phyloP scores from a whole-genome alignment of 2,329 filamentous ascomycete species.

The Pseudopithomyces chartarum region DNA sequence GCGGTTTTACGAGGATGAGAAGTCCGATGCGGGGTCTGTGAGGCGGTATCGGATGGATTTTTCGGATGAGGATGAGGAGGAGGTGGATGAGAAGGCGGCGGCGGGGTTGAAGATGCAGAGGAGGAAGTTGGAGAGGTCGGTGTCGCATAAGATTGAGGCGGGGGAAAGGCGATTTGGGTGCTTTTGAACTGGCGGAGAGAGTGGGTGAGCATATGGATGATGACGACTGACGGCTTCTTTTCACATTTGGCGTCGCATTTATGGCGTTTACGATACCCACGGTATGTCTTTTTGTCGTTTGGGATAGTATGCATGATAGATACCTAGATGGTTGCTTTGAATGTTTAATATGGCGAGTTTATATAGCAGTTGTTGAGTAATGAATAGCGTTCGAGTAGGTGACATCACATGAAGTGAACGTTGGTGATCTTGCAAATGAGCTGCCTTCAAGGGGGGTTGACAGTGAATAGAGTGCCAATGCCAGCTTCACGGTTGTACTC shows the following conservation, averaged over 20 bases:
- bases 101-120: conserved; percentile 17
- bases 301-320: conserved; percentile 19
- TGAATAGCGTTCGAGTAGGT: neutral
- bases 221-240: conserved; percentile 14
- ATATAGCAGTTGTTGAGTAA: neutral
- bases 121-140: conserved; percentile 16
- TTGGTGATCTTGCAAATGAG: too few species aligned
- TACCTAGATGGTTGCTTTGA: conserved; percentile 21
- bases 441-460: too few species aligned
- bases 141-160: neutral
- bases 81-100: conserved; percentile 26
- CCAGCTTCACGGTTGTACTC: too few species aligned
- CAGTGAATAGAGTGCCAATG: too few species aligned
- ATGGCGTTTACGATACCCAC: conserved; percentile 39
- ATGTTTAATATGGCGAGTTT: conserved; percentile 1
- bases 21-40: conserved; percentile 43
- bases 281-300: conserved; percentile 19
- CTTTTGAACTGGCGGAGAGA: conserved; percentile 20
- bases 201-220: neutral
- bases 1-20: conserved; percentile 44
- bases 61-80: conserved; percentile 20
- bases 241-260: conserved; percentile 29
- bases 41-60: conserved; percentile 43
- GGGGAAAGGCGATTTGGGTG: conserved; percentile 33
- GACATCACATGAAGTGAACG: neutral